Evolutionary conservation across 805 yeast genomes (phyloP).

Genomic region (Metschnikowia cerradonensis): DNA sequence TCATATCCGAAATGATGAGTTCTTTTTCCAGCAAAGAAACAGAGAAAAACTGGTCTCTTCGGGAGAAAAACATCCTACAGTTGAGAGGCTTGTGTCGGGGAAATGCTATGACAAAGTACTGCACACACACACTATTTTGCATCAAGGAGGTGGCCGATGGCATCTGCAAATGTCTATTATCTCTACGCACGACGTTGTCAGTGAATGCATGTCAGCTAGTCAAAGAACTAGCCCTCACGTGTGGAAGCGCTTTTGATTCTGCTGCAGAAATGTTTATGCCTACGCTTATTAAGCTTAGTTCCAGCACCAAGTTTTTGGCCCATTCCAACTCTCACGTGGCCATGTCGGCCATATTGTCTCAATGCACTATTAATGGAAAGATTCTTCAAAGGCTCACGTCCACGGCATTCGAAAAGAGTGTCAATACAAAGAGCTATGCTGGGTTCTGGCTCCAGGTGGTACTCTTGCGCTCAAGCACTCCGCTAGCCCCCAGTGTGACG

Average conservation of each 20-base stretch:
- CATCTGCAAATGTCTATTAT: conserved; percentile 59
- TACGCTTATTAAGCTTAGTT: conserved; percentile 48
- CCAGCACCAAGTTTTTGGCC: conserved; percentile 62
- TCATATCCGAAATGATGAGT: conserved; percentile 19
- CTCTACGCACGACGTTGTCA: conserved; percentile 82
- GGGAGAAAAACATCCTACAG: conserved; percentile 60
- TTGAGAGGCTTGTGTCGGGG: conserved; percentile 63
- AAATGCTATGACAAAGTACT: conserved; percentile 38
- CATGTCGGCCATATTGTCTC: conserved; percentile 50
- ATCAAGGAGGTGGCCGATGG: conserved; percentile 43
- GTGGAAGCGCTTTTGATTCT: conserved; percentile 41
- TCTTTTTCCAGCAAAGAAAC: conserved; percentile 73
- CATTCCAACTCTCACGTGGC: conserved; percentile 55
- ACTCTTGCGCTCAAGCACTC: conserved; percentile 47
- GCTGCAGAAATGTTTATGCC: conserved; percentile 48
- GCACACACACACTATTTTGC: conserved; percentile 34
- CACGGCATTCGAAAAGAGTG: conserved; percentile 64
- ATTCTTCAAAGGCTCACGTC: conserved; percentile 45
- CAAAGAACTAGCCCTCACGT: conserved; percentile 55
- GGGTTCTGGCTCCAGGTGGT: conserved; percentile 67
- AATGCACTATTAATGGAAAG: conserved; percentile 52
- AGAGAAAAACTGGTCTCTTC: conserved; percentile 75
- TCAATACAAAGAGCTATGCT: conserved; percentile 65
- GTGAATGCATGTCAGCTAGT: conserved; percentile 70
- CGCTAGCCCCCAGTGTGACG: conserved; percentile 16